Percentiles rank a stretch among this genome's conserved stretches.
Conservation (phyloP, 305 asterid species). For the Fraxinus dipetala region DNA sequence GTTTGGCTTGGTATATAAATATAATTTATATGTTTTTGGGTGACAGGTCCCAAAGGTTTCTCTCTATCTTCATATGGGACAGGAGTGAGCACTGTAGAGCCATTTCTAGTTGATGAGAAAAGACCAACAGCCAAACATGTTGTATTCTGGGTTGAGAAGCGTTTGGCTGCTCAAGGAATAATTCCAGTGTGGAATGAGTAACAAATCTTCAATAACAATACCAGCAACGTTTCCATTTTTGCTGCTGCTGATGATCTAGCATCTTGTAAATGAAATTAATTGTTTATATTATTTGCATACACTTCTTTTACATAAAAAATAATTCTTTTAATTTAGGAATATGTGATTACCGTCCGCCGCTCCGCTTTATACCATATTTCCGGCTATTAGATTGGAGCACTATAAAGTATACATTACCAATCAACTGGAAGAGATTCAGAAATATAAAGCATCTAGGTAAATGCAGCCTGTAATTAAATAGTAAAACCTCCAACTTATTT, state of each 20-base stretch:
- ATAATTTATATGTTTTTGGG: not conserved
- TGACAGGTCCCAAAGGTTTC: slow-evolving; percentile 74
- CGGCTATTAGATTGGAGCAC: not conserved
- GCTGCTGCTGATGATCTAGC: not conserved
- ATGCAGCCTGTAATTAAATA: not conserved
- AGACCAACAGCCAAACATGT: slow-evolving; percentile 64
- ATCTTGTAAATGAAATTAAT: slow-evolving; percentile 7
- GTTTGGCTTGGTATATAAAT: not conserved
- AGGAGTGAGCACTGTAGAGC: slow-evolving; percentile 76
- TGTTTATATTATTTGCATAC: slow-evolving; percentile 16
- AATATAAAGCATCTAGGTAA: not conserved
- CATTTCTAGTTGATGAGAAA: slow-evolving; percentile 80
- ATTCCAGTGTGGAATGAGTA: slow-evolving; percentile 80
- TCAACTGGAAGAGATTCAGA: not conserved
- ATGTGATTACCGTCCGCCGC: not conserved
- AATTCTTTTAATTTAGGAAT: not conserved
- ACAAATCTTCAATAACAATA: not conserved
- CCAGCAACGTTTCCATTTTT: not conserved
- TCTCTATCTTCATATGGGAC: slow-evolving; percentile 64
- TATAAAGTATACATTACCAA: not conserved
- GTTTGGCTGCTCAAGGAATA: slow-evolving; percentile 93
- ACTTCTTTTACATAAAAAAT: not conserved
- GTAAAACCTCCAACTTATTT: not conserved
- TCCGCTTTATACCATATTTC: not conserved
- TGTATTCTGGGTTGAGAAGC: slow-evolving; percentile 90